Conservation (phyloP, 2,329 filamentous ascomycete genomes). For the Aspergillus viridinutans region DNA sequence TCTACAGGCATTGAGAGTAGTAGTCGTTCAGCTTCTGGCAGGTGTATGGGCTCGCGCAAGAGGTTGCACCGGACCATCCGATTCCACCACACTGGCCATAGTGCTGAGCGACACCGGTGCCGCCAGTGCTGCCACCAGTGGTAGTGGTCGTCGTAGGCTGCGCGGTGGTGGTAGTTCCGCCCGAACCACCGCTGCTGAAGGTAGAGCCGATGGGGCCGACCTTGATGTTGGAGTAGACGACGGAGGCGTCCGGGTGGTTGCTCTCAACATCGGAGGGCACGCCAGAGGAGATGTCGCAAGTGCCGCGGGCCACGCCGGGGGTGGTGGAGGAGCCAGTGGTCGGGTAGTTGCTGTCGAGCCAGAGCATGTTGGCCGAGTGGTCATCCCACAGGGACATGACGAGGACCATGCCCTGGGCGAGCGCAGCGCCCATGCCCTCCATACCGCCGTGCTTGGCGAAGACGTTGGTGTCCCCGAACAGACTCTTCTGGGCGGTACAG, state of each 20-base stretch:
- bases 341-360: slow-evolving; percentile 67
- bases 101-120: slow-evolving; percentile 16
- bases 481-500: slow-evolving; percentile 54
- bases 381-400: slow-evolving; percentile 62
- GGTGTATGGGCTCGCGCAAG: slow-evolving; percentile 29
- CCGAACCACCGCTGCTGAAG: slow-evolving; percentile 22
- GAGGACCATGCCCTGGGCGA: slow-evolving; percentile 59
- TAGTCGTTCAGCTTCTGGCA: slow-evolving; percentile 31
- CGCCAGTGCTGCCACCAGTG: slow-evolving; percentile 4
- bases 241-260: slow-evolving; percentile 45
- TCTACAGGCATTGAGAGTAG: slow-evolving; percentile 38
- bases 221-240: slow-evolving; percentile 58
- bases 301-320: slow-evolving; percentile 52
- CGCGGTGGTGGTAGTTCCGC: slow-evolving; percentile 1
- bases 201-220: slow-evolving; percentile 56
- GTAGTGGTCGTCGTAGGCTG: slow-evolving; percentile 3
- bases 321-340: slow-evolving; percentile 37
- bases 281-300: slow-evolving; percentile 52
- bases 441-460: slow-evolving; percentile 57
- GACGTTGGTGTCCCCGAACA: slow-evolving; percentile 51
- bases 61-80: slow-evolving; percentile 31
- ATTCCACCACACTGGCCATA: slow-evolving; percentile 33
- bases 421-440: slow-evolving; percentile 51
- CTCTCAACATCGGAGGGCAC: slow-evolving; percentile 49
- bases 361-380: slow-evolving; percentile 66